phyloP scores from a whole-genome alignment of 2,329 filamentous ascomycete genomes.

The Aspergillus pseudoterreus region DNA sequence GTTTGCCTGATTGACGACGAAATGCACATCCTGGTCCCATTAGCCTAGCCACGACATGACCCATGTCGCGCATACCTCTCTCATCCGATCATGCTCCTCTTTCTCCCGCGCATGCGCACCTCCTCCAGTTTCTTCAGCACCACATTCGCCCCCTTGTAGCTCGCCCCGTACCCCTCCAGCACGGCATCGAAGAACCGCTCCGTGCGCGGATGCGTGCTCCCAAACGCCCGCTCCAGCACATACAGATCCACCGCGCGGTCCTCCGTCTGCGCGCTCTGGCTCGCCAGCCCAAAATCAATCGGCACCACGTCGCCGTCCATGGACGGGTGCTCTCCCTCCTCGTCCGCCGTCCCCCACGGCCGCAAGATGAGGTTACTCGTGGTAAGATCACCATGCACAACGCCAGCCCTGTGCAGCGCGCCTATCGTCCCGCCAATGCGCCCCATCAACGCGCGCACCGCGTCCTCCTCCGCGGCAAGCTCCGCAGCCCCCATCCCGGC shows the following conservation, averaged over 20 bases:
- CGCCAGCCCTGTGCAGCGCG: conserved; percentile 73
- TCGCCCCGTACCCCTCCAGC: conserved; percentile 67
- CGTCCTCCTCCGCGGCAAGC: conserved; percentile 42
- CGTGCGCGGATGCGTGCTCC: conserved; percentile 85
- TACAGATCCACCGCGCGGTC: conserved; percentile 95
- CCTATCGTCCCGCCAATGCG: conserved; percentile 70
- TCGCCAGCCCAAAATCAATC: conserved; percentile 91
- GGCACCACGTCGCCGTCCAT: conserved; percentile 74
- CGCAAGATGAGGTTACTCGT: conserved; percentile 94
- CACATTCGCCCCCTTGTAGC: conserved; percentile 69
- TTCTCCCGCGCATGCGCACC: conserved; percentile 87
- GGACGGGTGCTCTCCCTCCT: conserved; percentile 19
- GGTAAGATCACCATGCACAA: conserved; percentile 93
- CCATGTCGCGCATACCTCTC: conserved; percentile 9
- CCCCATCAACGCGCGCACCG: conserved; percentile 61
- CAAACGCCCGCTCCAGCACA: conserved; percentile 90
- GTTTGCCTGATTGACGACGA: conserved; percentile 2
- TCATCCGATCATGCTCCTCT: conserved; percentile 94
- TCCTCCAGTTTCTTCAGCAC: conserved; percentile 84
- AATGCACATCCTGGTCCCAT: conserved; percentile 9
- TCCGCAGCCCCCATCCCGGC: conserved; percentile 27
- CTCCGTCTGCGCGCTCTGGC: conserved; percentile 77
- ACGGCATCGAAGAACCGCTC: conserved; percentile 73
- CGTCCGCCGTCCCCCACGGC: conserved; percentile 26
- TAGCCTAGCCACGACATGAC: not conserved